Base-by-base conservation (phyloP, 2,329 filamentous ascomycete genomes). In the Rhinocladiella mackenziei region DNA sequence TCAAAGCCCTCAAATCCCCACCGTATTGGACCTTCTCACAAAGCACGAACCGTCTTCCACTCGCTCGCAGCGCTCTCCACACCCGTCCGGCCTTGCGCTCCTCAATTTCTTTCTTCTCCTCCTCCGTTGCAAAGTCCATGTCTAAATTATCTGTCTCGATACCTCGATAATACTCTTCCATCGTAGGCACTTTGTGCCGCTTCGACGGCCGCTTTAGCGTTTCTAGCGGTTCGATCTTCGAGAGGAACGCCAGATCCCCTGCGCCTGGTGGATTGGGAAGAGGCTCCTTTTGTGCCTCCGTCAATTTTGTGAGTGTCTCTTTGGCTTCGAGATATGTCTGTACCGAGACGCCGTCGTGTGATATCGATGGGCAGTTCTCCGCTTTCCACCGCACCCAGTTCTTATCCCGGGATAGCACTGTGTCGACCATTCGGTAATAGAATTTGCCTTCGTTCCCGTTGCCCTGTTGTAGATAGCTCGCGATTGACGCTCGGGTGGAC, bases 341-440 rank as follows among this genome's bases (percentile, higher is more conserved):
- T 1, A 83, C 75, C 2, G 82, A 75, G 20, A 97, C 76, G 8
- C 86, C 72, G 15, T 84, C 78, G 48, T 80, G 78, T 60, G 89
- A 82, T 59, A 99, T 97, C 4, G 84, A 78, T 17, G 88, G 87
- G 62, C 92, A 98, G 55, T 83, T 87, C 63, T 96, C 89, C 48
- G 91, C 83, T 69, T 99, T 99, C 92, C 92, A 99, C 51, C 89
- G 84, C 32, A 94, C 89, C 94, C 94, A 98, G 62, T 97, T 96
- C 71, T 96, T 97, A 65, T 99, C 92, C 52, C 92, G 78, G 17
- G 88, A 87, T 20, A 98, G 78, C 22, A 98, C 91, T 9, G 89
- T 97, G 63, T 97, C 91, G 22, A 98, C 89, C 80, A 97, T 94
- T 28, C 92, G 84, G 66, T 89, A 85, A 65, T 97, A 98, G 65